Base-by-base conservation (phyloP, 1,139 yeast genomes). In the Citeromyces siamensis region DNA sequence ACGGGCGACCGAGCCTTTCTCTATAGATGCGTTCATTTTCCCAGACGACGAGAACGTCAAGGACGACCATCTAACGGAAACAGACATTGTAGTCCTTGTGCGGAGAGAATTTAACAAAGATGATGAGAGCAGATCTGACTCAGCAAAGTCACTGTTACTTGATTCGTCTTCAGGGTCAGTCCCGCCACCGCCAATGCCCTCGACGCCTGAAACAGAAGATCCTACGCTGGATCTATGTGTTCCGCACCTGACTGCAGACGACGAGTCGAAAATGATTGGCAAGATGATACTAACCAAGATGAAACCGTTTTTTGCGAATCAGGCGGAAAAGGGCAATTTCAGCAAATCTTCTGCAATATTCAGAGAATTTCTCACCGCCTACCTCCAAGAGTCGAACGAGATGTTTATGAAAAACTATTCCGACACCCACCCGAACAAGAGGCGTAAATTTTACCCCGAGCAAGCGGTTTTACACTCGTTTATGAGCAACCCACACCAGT, bases 41-140 rank as follows among this genome's bases (percentile, higher is more conserved):
- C 62, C 63, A 1, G 33, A 37, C 2, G 58, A 57, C 38, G 64
- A 59, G 37, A 43, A 40, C 5, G 49, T 59, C 5, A 26, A 35
- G 7, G 56, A 57, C 37, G 44, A 39, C n/a, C 51, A 46, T 28
- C 37, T 52, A 14, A 39, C 48, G 1, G 60, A 58, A 32, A 43
- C 43, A 7, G 60, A 58, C 21, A 54, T 58, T 21, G 49, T 58
- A 4, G 39, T 42, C 2, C 32, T 51, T 1, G 53, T 55, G 5
- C 52, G 47, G 41, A 36, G 45, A n/a, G 55, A 51, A 35, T 32
- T 40, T 18, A 20, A 21, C 19, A 29, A 33, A 18, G 26, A 32
- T 14, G 35, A 31, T 8, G 19, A 32, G 13, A 13, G n/a, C 20
- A 6, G 9, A 3, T n/a, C 10, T 10, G 26, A 18, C 13, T 22